phyloP scores from a whole-genome alignment of 352 stramenopile species.

The Phytophthora hybrid region DNA sequence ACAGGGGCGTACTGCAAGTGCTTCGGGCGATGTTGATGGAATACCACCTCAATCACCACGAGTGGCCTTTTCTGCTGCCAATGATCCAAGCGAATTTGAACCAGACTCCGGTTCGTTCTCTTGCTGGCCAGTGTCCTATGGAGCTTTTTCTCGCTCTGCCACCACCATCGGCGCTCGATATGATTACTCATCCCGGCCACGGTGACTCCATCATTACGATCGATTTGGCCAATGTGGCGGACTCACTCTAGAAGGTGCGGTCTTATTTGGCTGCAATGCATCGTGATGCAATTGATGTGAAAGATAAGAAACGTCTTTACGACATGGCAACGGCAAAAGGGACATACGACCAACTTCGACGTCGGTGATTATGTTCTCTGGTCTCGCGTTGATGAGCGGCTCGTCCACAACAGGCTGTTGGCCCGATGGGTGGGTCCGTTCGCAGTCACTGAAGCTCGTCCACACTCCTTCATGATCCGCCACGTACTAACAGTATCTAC shows the following conservation, averaged over 20 bases:
- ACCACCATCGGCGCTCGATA: not conserved
- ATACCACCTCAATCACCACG: not conserved
- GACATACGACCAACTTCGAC: not conserved
- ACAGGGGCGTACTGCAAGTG: not conserved
- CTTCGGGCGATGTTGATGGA: not conserved
- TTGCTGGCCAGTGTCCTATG: not conserved
- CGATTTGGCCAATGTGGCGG: not conserved
- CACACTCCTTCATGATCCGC: constrained; percentile 1
- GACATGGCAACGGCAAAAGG: not conserved
- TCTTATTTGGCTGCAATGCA: not conserved
- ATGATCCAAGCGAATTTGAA: not conserved
- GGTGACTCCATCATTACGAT: not conserved
- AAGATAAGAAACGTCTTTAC: not conserved
- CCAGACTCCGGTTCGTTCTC: not conserved
- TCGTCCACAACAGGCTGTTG: constrained; percentile 1
- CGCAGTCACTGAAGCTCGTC: not conserved
- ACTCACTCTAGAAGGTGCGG: not conserved
- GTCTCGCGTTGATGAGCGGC: not conserved
- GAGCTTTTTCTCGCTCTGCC: not conserved
- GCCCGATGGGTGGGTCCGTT: not conserved
- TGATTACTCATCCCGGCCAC: not conserved
- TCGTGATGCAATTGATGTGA: not conserved
- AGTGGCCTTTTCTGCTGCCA: not conserved
- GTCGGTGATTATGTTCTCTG: not conserved
- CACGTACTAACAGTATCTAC: not conserved